Base-by-base conservation (phyloP, 108 stramenopile species). In the Cyclotella baltica region DNA sequence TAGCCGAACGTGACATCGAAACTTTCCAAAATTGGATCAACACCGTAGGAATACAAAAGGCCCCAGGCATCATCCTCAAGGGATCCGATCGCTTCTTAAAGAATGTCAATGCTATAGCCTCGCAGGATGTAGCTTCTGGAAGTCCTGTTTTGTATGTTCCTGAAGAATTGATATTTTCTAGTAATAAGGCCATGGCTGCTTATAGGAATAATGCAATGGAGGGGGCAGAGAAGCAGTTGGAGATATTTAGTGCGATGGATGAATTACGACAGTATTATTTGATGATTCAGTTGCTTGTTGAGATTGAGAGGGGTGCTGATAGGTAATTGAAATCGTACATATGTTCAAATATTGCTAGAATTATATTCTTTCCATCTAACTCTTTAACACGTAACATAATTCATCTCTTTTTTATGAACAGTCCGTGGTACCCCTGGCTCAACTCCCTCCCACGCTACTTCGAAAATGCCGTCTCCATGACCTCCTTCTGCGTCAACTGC, bases 391-490 rank as follows among this genome's bases (percentile, higher is more conserved):
- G n/a, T n/a, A n/a, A n/a, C n/a, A n/a, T n/a, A n/a, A n/a, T n/a
- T n/a, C n/a, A 52, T n/a, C 51, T 52, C n/a, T 52, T 13, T 52
- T 4, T n/a, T n/a, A n/a, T n/a, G 4, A n/a, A 52, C n/a, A 34
- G 31, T 61, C 59, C 85, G 0, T 88, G 83, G 80, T 88, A 35
- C 33, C 58, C 69, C 28, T 88, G 87, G 87, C 61, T 88, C 15
- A 83, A 86, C 29, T 83, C 85, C 2, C 35, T 88, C 15, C 87
- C 87, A 0, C 50, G 87, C 31, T 72, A 72, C 48, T 88, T 61
- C 59, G 70, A 50, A 33, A 85, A 83, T 47, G 85, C 76, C 6
- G 76, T 62, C 0, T 66, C 83, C 46, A 88, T 88, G 87, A 86
- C 78, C 35, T 56, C 43, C 20, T 81, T 77, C 50, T 81, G 80